Evolutionary conservation across 2,329 filamentous ascomycete species (phyloP).

Genomic region (Coccinonectria pachysandricola): DNA sequence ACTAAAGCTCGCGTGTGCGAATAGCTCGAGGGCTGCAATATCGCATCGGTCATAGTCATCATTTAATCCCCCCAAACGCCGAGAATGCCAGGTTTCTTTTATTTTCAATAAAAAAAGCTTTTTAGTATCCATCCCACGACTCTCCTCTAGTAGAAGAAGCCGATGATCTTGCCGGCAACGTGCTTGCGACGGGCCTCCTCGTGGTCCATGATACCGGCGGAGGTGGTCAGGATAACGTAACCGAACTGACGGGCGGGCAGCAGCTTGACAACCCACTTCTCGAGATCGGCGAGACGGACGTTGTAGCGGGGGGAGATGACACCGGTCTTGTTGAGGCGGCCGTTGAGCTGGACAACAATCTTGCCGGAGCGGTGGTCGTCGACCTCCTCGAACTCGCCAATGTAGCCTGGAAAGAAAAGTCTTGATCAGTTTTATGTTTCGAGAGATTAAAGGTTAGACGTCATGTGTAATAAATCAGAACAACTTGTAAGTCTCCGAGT

Average conservation of each 20-base stretch:
- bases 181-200: slow-evolving; percentile 99
- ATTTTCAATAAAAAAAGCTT: slow-evolving; percentile 13
- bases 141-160: slow-evolving; percentile 99
- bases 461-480: slow-evolving; percentile 57
- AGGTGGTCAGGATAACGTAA: slow-evolving; percentile 98
- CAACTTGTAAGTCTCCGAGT: slow-evolving; percentile 91
- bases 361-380: slow-evolving; percentile 99
- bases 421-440: slow-evolving; percentile 83
- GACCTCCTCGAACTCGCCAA: slow-evolving; percentile 98
- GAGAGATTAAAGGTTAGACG: slow-evolving; percentile 87
- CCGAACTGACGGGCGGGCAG: slow-evolving; percentile 99
- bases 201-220: slow-evolving; percentile 99
- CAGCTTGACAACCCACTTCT: slow-evolving; percentile 99
- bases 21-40: slow-evolving; percentile 20
- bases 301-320: slow-evolving; percentile 99
- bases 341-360: slow-evolving; percentile 99
- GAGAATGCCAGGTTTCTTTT: slow-evolving; percentile 22
- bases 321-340: slow-evolving; percentile 97
- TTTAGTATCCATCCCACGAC: slow-evolving; percentile 18
- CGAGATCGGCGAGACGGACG: slow-evolving; percentile 91
- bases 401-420: slow-evolving; percentile 66
- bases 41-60: slow-evolving; percentile 28
- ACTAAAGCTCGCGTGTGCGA: slow-evolving; percentile 24
- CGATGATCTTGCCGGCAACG: slow-evolving; percentile 97
- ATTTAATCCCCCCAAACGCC: slow-evolving; percentile 27